Conservation (phyloP, 2,329 filamentous ascomycete genomes). For the Curvularia sp. region DNA sequence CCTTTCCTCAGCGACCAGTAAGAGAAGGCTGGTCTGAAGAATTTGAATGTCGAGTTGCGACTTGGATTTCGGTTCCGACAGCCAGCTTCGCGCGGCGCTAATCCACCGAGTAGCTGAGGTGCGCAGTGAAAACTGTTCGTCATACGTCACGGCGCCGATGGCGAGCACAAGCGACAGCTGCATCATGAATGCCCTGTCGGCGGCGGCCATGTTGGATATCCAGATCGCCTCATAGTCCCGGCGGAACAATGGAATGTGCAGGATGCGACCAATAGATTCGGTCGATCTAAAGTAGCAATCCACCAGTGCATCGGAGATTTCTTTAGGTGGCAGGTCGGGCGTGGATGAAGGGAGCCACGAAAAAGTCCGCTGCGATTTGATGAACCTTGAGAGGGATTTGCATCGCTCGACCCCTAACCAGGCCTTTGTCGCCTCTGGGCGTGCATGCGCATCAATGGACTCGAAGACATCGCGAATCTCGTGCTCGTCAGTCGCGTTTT, state of each 20-base stretch:
- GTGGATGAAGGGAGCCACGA: too few relatives aligned
- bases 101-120: conserved; percentile 58
- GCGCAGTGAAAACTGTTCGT: conserved; percentile 56
- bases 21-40: conserved; percentile 56
- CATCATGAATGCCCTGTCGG: conserved; percentile 57
- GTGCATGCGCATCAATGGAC: too few relatives aligned
- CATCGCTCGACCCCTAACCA: too few relatives aligned
- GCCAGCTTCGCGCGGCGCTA: conserved; percentile 64
- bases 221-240: conserved; percentile 62
- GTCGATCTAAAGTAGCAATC: conserved; percentile 59
- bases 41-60: conserved; percentile 59
- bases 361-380: too few relatives aligned
- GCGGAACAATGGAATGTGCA: conserved; percentile 61
- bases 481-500: too few relatives aligned
- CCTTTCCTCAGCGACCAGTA: conserved; percentile 49
- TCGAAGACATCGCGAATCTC: too few relatives aligned
- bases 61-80: conserved; percentile 62
- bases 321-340: conserved; percentile 49
- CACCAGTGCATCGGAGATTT: conserved; percentile 57
- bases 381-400: too few relatives aligned
- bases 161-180: conserved; percentile 56
- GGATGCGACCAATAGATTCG: conserved; percentile 58
- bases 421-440: too few relatives aligned
- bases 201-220: conserved; percentile 45
- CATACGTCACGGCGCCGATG: conserved; percentile 57